Evolutionary conservation across 805 yeast species (phyloP).

Genomic region (Yarrowia keelungensis): DNA sequence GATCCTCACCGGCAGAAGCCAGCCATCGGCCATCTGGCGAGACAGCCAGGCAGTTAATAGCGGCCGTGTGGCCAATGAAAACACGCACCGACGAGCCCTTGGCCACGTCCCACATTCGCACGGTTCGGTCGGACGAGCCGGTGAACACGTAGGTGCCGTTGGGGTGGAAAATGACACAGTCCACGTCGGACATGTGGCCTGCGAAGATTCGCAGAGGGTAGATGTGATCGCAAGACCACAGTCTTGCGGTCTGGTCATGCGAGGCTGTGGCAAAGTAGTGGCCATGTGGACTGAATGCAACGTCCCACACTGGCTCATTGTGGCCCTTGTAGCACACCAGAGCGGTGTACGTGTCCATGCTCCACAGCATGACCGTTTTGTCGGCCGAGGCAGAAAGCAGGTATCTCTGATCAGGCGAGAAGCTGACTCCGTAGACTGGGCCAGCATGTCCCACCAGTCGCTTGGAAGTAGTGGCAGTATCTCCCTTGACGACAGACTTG

Average conservation of each 20-base stretch:
- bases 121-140: slow-evolving; percentile 93
- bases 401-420: slow-evolving; percentile 87
- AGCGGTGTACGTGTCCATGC: slow-evolving; percentile 86
- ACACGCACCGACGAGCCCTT: slow-evolving; percentile 89
- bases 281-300: slow-evolving; percentile 90
- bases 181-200: slow-evolving; percentile 96
- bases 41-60: slow-evolving; percentile 82
- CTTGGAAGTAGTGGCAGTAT: slow-evolving; percentile 48
- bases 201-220: slow-evolving; percentile 96
- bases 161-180: slow-evolving; percentile 93
- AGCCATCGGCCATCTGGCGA: slow-evolving; percentile 98
- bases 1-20: slow-evolving; percentile 94
- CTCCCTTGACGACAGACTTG: slow-evolving; percentile 50
- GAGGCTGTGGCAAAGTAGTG: slow-evolving; percentile 98
- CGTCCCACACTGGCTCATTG: slow-evolving; percentile 97
- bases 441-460: slow-evolving; percentile 91
- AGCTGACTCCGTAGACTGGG: slow-evolving; percentile 87
- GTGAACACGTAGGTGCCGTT: slow-evolving; percentile 93
- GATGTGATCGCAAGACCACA: slow-evolving; percentile 98
- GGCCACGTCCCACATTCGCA: slow-evolving; percentile 97
- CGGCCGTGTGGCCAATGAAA: slow-evolving; percentile 91
- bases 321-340: slow-evolving; percentile 96
- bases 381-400: slow-evolving; percentile 88
- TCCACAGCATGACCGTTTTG: slow-evolving; percentile 91
- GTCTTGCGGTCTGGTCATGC: slow-evolving; percentile 95